phyloP scores from a whole-genome alignment of 176 grass and related monocot genomes.

The Thalia dealbata region DNA sequence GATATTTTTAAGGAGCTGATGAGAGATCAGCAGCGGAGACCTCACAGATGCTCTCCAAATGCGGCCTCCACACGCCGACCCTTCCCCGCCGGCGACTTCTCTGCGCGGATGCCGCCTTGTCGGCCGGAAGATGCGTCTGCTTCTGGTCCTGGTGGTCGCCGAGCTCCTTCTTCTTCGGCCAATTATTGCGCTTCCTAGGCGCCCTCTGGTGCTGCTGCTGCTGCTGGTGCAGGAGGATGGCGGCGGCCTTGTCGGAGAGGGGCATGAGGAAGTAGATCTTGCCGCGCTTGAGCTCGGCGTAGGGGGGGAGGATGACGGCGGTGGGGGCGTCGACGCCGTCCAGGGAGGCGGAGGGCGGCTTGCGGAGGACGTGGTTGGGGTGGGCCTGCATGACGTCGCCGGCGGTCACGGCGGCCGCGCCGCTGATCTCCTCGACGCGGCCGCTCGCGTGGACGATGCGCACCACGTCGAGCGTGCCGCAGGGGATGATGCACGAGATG shows the following conservation, averaged over 20 bases:
- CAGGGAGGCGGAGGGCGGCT: conserved; percentile 46
- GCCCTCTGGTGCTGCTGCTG: too few species aligned
- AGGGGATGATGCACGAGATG: conserved; percentile 93
- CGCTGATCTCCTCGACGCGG: conserved; percentile 85
- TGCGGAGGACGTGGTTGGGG: conserved; percentile 83
- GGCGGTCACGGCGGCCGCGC: conserved; percentile 39
- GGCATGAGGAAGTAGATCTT: conserved; percentile 96
- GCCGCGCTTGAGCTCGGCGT: conserved; percentile 70
- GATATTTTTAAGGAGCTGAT: conserved; percentile 28
- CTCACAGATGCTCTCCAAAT: conserved; percentile 89
- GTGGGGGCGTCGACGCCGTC: conserved; percentile 42
- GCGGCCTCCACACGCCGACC: conserved; percentile 78
- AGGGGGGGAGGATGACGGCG: conserved; percentile 60
- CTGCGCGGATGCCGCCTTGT: conserved; percentile 44
- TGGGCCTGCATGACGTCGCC: conserved; percentile 84
- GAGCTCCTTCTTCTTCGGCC: conserved; percentile 45
- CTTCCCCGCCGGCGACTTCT: conserved; percentile 61
- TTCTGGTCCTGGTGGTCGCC: conserved; percentile 55
- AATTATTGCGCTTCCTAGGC: not conserved
- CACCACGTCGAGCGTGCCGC: conserved; percentile 78
- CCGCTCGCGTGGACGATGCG: conserved; percentile 95
- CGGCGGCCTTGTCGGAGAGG: not conserved
- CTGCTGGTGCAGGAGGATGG: conserved; percentile 1
- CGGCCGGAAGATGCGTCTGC: conserved; percentile 39
- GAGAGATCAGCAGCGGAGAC: conserved; percentile 56